phyloP scores from a whole-genome alignment of 257 asterid species.

The Ballota nigra region DNA sequence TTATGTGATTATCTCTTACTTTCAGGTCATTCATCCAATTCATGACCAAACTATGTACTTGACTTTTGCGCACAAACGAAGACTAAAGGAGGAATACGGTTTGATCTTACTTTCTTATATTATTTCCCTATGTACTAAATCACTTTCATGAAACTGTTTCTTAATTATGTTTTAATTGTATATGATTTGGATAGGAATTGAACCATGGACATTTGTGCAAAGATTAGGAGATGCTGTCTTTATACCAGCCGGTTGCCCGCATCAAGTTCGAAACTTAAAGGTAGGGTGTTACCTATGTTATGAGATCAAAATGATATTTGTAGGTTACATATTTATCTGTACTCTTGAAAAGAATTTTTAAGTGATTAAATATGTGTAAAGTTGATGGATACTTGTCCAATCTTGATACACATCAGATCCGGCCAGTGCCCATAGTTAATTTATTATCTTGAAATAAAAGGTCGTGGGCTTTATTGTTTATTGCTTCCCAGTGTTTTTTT shows the following conservation, averaged over 20 bases:
- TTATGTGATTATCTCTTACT: not conserved
- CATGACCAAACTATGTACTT: slow-evolving; percentile 73
- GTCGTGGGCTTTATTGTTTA: no score
- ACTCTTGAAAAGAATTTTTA: not conserved
- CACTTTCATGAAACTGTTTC: not conserved
- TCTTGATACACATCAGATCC: not conserved
- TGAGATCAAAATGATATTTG: not conserved
- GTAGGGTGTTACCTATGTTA: slow-evolving; percentile 20
- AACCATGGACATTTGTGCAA: slow-evolving; percentile 52
- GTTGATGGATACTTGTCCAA: not conserved
- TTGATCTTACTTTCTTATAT: not conserved
- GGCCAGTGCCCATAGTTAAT: no score
- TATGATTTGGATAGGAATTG: slow-evolving; percentile 36
- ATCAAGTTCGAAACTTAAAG: slow-evolving; percentile 52
- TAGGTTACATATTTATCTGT: not conserved
- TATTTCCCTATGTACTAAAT: not conserved
- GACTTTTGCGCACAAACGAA: slow-evolving; percentile 41
- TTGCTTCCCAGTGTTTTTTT: no score
- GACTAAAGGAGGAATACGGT: slow-evolving; percentile 53
- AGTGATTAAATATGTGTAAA: not conserved
- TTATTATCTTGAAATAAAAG: no score
- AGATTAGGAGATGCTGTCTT: slow-evolving; percentile 32
- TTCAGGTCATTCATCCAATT: slow-evolving; percentile 69
- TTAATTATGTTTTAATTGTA: not conserved
- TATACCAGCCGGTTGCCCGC: slow-evolving; percentile 52